Evolutionary conservation across 2,329 filamentous ascomycete species (phyloP).

Genomic region (Talaromyces funiculosus): DNA sequence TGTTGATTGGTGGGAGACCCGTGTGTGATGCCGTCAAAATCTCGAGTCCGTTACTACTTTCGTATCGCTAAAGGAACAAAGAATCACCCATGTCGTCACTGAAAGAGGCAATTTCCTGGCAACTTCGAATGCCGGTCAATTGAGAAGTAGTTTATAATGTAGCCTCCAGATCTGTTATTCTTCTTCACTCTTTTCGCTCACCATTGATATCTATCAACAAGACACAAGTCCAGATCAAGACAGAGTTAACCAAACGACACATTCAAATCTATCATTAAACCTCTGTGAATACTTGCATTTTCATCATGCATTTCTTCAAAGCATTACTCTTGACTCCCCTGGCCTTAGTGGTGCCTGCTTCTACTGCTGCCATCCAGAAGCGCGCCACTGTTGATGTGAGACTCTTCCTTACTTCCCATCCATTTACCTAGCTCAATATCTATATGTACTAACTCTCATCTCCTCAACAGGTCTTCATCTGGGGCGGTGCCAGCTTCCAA

Average conservation of each 20-base stretch:
- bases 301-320: neutral
- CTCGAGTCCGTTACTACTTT: neutral
- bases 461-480: conserved; percentile 7
- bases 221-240: neutral
- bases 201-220: neutral
- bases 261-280: neutral
- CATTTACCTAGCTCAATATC: neutral
- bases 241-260: neutral
- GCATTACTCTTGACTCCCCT: neutral
- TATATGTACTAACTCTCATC: neutral
- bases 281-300: neutral
- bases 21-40: neutral
- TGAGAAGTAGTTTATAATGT: neutral
- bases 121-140: neutral
- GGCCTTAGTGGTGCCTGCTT: neutral
- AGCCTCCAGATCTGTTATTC: no score
- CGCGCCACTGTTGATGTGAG: conserved; percentile 7
- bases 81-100: neutral
- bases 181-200: neutral
- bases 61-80: neutral
- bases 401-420: no score
- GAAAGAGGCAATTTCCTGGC: neutral
- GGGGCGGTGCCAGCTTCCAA: conserved; percentile 1
- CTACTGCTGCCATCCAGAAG: conserved; percentile 1
- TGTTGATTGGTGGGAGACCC: neutral